Conservation (phyloP, 2,329 filamentous ascomycete species). For the Diaporthe vexans region DNA sequence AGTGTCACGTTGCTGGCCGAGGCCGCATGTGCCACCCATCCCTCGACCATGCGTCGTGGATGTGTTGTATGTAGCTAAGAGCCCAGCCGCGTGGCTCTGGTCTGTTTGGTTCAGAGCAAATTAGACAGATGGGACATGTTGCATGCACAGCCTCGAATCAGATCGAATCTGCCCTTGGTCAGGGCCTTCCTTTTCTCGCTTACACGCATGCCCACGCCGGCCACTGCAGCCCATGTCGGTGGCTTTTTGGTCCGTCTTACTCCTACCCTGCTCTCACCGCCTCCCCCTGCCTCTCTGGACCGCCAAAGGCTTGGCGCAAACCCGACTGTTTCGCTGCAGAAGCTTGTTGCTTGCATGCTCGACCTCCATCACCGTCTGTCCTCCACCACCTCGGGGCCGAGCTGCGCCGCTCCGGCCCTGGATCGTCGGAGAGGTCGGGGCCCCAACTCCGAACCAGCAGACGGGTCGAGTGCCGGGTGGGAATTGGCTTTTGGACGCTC, state of each 20-base stretch:
- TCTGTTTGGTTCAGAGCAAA: not conserved
- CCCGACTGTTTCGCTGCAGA: constrained; percentile 16
- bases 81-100: constrained; percentile 1
- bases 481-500: not conserved
- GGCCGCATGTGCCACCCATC: not conserved
- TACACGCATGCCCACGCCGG: constrained; percentile 16
- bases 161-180: constrained; percentile 8
- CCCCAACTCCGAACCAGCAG: not conserved
- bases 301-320: not conserved
- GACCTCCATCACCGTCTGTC: not conserved
- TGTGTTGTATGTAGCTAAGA: too few relatives aligned
- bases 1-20: not conserved
- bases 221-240: constrained; percentile 5
- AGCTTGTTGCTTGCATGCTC: constrained; percentile 8
- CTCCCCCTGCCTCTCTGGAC: constrained; percentile 3
- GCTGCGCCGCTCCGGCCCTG: constrained; percentile 2
- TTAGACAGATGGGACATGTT: not conserved
- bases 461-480: not conserved
- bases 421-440: not conserved
- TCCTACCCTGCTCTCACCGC: constrained; percentile 10
- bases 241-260: constrained; percentile 35
- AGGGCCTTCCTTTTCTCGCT: constrained; percentile 1
- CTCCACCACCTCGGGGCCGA: constrained; percentile 18
- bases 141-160: constrained; percentile 29
- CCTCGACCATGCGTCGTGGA: not conserved